A percentile compares a stretch with the other conserved stretches of the same genome.
Conservation (phyloP, 2,329 filamentous ascomycete species). For the Fusarium brachygibbosum region DNA sequence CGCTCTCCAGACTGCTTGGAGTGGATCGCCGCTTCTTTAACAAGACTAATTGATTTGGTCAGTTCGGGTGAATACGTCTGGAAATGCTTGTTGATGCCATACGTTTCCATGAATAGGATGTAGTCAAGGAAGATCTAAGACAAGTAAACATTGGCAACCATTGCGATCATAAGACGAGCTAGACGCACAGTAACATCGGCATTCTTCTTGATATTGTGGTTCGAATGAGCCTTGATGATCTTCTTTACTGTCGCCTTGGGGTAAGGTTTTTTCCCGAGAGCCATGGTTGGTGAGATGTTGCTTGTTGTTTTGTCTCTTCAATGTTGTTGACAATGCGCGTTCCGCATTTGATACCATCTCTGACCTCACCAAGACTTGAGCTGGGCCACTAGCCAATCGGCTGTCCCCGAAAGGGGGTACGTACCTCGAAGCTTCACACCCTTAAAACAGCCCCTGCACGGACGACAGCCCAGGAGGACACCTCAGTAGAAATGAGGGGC, state of each 20-base stretch:
- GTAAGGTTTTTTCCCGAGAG: conserved; percentile 77
- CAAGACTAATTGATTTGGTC: conserved; percentile 65
- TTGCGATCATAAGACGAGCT: conserved; percentile 28
- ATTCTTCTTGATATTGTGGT: conserved; percentile 84
- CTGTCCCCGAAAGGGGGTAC: conserved; percentile 40
- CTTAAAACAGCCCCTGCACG: conserved; percentile 1
- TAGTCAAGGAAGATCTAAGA: conserved; percentile 87
- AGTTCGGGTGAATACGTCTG: background rate
- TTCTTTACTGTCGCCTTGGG: conserved; percentile 88
- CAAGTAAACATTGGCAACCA: conserved; percentile 45
- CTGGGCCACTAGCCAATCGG: conserved; percentile 44
- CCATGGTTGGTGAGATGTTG: conserved; percentile 47
- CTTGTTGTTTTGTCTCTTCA: conserved; percentile 30
- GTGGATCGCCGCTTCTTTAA: conserved; percentile 84
- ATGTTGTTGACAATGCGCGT: conserved; percentile 48
- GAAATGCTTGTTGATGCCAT: conserved; percentile 37
- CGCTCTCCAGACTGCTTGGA: conserved; percentile 81
- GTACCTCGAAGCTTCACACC: conserved; percentile 33
- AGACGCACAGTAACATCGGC: conserved; percentile 81
- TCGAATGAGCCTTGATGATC: conserved; percentile 89
- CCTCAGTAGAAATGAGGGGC: conserved; percentile 35
- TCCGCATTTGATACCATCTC: conserved; percentile 27
- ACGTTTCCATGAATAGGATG: conserved; percentile 81
- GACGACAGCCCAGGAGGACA: background rate
- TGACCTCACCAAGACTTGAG: conserved; percentile 42